Evolutionary conservation across 805 yeast genomes (phyloP), one percentile per base, ranked within the genome.

Genomic region (Ogataea polymorpha): DNA sequence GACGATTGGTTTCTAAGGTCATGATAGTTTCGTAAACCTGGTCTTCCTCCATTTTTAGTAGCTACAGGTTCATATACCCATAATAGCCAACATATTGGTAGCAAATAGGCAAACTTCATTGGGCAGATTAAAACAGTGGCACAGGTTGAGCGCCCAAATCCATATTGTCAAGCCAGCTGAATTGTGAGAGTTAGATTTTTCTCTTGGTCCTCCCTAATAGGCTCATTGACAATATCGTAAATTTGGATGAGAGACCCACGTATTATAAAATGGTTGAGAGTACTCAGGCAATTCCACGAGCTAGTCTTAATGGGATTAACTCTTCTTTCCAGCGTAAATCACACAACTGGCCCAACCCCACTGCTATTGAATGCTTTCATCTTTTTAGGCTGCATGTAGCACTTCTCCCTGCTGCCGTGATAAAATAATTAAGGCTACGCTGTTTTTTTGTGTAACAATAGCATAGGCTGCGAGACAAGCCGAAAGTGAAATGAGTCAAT

Each of bases 81-180:
- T 72, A 86, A 35, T 73, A 66, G 32, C 77, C 70, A 30, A 86
- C 72, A 44, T 81, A 67, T 48, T 75, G 82, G 56, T 77, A 77
- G 45, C 85, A 74, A 9, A 84, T 66, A 21, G 72, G 16, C 16
- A 15, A 15, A 15, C 77, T 32, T 72, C 66, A n/a, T 78, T 74
- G 0, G 95, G 95, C 17, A 86, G 60, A 34, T 74, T 62, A 54
- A 86, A 85, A 4, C 90, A 87, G 10, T 91, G 91, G 42, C 80
- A 67, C 42, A 79, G 53, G 50, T 78, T 73, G 46, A 86, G 65
- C 31, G 81, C 72, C 54, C 80, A 82, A 53, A 82, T 85, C 90
- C 18, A 75, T 28, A 32, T 61, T 61, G 24, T 59, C 46, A 45
- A 59, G 36, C 24, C 41, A 32, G 44, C 65, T 15, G 16, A 15